Percentiles rank a stretch among this genome's conserved stretches.
phyloP scores from a whole-genome alignment of 768 basidiomycete species.

The Suillus discolor region DNA sequence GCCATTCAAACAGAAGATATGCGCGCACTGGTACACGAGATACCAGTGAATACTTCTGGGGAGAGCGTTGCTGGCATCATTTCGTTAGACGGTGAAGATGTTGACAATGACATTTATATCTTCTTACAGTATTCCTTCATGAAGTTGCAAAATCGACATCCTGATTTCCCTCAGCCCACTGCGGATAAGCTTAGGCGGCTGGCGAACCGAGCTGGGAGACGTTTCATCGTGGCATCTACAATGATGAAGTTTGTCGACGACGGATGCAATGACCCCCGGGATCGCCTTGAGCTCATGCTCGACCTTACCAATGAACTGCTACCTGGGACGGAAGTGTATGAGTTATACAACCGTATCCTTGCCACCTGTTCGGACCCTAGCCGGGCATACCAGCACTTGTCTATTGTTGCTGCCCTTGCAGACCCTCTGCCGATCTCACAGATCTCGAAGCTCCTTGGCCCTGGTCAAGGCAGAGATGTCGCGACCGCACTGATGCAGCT shows the following conservation, averaged over 20 bases:
- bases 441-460: neutral
- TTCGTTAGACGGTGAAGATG: neutral
- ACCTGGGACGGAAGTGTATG: neutral
- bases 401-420: neutral
- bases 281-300: neutral
- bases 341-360: neutral
- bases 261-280: neutral
- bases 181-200: neutral
- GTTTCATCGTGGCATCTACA: neutral
- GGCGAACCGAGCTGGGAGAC: neutral
- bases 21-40: neutral
- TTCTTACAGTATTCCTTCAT: neutral
- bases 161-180: neutral
- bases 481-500: neutral
- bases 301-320: neutral
- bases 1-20: neutral
- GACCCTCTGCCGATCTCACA: neutral
- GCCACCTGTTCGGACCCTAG: neutral
- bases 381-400: neutral
- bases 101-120: neutral
- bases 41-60: neutral
- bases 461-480: neutral
- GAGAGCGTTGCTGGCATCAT: neutral
- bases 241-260: neutral
- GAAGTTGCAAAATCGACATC: neutral